Base-by-base conservation (phyloP, 148 eudicot genomes). In the Hydrangea macrophylla region DNA sequence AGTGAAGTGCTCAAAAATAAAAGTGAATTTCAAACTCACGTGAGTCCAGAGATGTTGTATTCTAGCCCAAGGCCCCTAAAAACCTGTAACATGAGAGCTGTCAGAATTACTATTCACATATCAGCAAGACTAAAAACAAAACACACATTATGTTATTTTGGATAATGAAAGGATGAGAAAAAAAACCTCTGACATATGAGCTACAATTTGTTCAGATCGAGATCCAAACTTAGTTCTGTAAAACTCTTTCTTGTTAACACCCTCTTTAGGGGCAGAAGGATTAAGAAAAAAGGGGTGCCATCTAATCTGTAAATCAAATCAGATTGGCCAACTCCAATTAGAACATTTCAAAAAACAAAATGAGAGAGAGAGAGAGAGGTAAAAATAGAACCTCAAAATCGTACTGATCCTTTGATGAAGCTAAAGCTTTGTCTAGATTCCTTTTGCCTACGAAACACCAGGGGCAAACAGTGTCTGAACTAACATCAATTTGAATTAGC, bases 381-480 rank as follows among this genome's bases (percentile, higher is more conserved):
- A 27, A 12, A 15, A 60, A 64, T 17, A 60, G 26, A 57, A 92
- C 98, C 98, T 93, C 85, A 22, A 90, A 93, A 76, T 83, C 78
- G 36, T 74, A 94, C 64, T 81, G 83, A 81, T 88, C 89, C 45
- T 76, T 76, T 6, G 82, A 75, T 23, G 69, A 74, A 73, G 80
- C 85, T 62, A 94, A 79, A 56, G 97, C 97, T 75, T 82, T 87
- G 80, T 94, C 98, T 23, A 90, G 84, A 78, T 94, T 83, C 70
- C 70, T 88, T 76, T 94, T 94, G 60, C 97, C 97, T 74, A 94
- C 96, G 77, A 80, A 94, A 75, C 98, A 94, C 97, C 97, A 94
- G 37, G 98, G 98, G 58, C 98, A 94, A n/a, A 94, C 89, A 42
- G 79, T 90, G 78, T 93, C 98, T 20, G 96, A 81, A 62, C 78